These are phyloP conservation scores for Alisma plantagoaquatica DNA, from an alignment of 106 monocot species.

Conservation along the genomic window DNA sequence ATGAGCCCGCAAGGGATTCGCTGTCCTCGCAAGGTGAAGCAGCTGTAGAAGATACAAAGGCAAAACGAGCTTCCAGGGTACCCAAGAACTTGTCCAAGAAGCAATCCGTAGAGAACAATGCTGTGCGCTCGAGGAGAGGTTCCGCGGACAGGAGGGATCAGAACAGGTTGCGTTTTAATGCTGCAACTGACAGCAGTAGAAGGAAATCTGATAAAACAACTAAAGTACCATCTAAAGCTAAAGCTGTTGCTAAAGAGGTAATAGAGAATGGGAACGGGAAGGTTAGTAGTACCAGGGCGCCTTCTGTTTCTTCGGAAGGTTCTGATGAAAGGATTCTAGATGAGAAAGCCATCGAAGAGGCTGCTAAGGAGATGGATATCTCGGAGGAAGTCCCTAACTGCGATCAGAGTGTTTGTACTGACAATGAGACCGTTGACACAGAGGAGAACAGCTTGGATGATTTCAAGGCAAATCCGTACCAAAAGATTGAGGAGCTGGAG, in stretches of 20 bases:
- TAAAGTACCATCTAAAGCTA: constrained; percentile 24
- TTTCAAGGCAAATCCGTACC: constrained; percentile 19
- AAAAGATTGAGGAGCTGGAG: constrained; percentile 71
- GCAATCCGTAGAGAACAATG: constrained; percentile 30
- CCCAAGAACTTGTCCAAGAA: constrained; percentile 55
- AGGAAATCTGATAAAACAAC: constrained; percentile 50
- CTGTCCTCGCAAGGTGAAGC: constrained; percentile 54
- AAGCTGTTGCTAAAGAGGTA: constrained; percentile 28
- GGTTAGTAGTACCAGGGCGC: constrained; percentile 28
- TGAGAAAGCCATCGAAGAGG: constrained; percentile 38
- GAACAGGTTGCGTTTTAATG: constrained; percentile 47
- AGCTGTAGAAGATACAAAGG: constrained; percentile 37
- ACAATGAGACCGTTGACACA: constrained; percentile 56
- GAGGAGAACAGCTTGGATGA: constrained; percentile 57
- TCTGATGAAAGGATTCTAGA: constrained; percentile 46
- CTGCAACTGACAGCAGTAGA: constrained; percentile 35
- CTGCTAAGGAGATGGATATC: constrained; percentile 55
- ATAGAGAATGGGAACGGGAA: constrained; percentile 23
- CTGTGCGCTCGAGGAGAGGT: constrained; percentile 33
- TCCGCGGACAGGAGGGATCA: constrained; percentile 31
- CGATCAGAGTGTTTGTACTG: constrained; percentile 58
- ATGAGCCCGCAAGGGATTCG: constrained; percentile 70
- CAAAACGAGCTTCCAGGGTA: constrained; percentile 51
- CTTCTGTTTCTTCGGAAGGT: constrained; percentile 73
- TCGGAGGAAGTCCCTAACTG: constrained; percentile 36